Evolutionary conservation across 2,329 filamentous ascomycete species (phyloP).

Genomic region (Alternaria longipes): DNA sequence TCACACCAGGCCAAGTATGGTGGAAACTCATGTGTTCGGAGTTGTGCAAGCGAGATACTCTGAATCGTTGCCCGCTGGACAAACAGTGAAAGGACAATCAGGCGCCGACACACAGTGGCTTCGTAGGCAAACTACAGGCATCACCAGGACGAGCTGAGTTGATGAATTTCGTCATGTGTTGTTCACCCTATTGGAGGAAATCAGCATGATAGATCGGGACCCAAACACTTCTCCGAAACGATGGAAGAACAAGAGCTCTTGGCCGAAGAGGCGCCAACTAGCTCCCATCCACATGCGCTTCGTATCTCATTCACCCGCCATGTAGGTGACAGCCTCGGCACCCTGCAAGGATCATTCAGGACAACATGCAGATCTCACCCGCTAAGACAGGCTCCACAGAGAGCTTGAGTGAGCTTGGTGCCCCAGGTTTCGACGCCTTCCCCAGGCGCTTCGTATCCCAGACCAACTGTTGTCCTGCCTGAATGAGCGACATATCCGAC

Average conservation of each 20-base stretch:
- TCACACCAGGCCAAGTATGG: slow-evolving; percentile 18
- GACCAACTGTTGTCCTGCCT: slow-evolving; percentile 43
- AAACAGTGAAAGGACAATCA: slow-evolving; percentile 17
- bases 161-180: slow-evolving; percentile 29
- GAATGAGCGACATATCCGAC: slow-evolving; percentile 28
- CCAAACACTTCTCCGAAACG: slow-evolving; percentile 13
- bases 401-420: slow-evolving; percentile 42
- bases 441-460: slow-evolving; percentile 36
- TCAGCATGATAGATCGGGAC: slow-evolving; percentile 34
- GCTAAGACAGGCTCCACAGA: slow-evolving; percentile 25
- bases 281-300: slow-evolving; percentile 23
- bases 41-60: slow-evolving; percentile 1
- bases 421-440: slow-evolving; percentile 42
- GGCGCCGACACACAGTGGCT: slow-evolving; percentile 21
- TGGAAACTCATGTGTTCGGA: slow-evolving; percentile 8
- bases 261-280: slow-evolving; percentile 25
- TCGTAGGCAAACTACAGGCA: slow-evolving; percentile 13
- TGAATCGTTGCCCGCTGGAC: slow-evolving; percentile 10
- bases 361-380: slow-evolving; percentile 36
- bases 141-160: slow-evolving; percentile 25
- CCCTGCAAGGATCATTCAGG: slow-evolving; percentile 25
- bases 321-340: slow-evolving; percentile 33
- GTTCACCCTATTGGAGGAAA: slow-evolving; percentile 17
- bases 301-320: slow-evolving; percentile 37
- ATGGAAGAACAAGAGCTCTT: slow-evolving; percentile 18